These are phyloP conservation scores for Lactarius hatsudake DNA, from an alignment of 768 basidiomycete genomes.

Conservation along the genomic window DNA sequence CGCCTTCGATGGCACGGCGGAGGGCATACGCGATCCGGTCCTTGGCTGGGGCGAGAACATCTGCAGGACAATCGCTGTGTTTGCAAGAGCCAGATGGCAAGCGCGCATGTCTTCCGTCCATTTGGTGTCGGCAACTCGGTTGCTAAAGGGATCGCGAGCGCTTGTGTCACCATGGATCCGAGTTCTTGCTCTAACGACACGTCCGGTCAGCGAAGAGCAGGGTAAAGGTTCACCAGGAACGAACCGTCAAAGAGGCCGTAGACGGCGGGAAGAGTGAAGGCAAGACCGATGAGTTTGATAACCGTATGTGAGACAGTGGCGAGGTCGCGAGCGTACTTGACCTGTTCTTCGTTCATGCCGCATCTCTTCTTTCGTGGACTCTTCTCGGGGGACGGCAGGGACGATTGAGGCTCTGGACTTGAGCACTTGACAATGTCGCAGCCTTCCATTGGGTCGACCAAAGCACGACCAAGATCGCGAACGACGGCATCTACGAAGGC, in stretches of 20 bases:
- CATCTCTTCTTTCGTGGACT: conserved; percentile 62
- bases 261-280: conserved; percentile 60
- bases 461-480: conserved; percentile 63
- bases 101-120: conserved; percentile 79
- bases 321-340: conserved; percentile 75
- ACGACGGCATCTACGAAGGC: conserved; percentile 57
- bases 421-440: conserved; percentile 10
- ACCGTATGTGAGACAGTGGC: conserved; percentile 71
- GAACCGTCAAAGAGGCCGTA: conserved; percentile 61
- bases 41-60: conserved; percentile 57
- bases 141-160: conserved; percentile 72
- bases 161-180: conserved; percentile 53
- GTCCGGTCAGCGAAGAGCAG: conserved; percentile 21
- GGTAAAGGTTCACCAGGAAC: conserved; percentile 25
- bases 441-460: conserved; percentile 51
- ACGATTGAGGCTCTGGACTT: conserved; percentile 15
- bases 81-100: conserved; percentile 74
- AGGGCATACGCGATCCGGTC: conserved; percentile 70
- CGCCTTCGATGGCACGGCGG: conserved; percentile 75
- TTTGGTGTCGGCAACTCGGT: conserved; percentile 73
- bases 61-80: conserved; percentile 62
- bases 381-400: conserved; percentile 64
- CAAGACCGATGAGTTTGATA: conserved; percentile 58
- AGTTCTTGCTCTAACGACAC: conserved; percentile 53
- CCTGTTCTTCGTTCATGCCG: conserved; percentile 75